phyloP scores from a whole-genome alignment of 2,329 filamentous ascomycete species.

The Pseudocercospora fuligena region DNA sequence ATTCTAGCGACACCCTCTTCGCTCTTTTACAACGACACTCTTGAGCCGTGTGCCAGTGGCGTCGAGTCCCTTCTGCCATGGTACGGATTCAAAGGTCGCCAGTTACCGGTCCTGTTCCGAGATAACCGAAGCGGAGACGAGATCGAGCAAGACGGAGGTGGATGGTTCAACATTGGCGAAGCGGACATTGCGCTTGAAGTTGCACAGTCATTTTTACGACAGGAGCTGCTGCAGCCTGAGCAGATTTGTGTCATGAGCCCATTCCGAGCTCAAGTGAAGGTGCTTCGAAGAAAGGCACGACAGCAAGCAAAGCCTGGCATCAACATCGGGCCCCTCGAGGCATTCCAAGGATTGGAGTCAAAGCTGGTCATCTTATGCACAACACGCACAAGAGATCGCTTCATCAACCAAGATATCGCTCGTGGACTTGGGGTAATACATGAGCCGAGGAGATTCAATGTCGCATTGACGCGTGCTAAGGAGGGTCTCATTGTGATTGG shows the following conservation, averaged over 20 bases:
- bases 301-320: slow-evolving; percentile 15
- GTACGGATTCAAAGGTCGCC: slow-evolving; percentile 28
- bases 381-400: slow-evolving; percentile 34
- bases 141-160: slow-evolving; percentile 37
- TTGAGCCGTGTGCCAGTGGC: slow-evolving; percentile 29
- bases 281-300: slow-evolving; percentile 30
- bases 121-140: slow-evolving; percentile 29
- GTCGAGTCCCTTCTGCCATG: slow-evolving; percentile 30
- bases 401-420: slow-evolving; percentile 34
- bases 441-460: slow-evolving; percentile 35
- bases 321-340: slow-evolving; percentile 36
- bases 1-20: slow-evolving; percentile 34
- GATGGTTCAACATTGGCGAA: slow-evolving; percentile 35
- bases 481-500: slow-evolving; percentile 36
- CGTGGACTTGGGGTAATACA: slow-evolving; percentile 34
- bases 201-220: slow-evolving; percentile 29
- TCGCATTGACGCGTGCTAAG: slow-evolving; percentile 35
- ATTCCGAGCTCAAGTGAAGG: slow-evolving; percentile 35
- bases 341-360: slow-evolving; percentile 37
- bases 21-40: slow-evolving; percentile 36
- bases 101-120: slow-evolving; percentile 32
- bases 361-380: slow-evolving; percentile 35
- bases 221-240: slow-evolving; percentile 20
- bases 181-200: slow-evolving; percentile 27
- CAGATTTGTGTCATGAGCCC: slow-evolving; percentile 39